Evolutionary conservation across 208 protist genomes (phyloP).

Genomic region (Leishmania turanica): DNA sequence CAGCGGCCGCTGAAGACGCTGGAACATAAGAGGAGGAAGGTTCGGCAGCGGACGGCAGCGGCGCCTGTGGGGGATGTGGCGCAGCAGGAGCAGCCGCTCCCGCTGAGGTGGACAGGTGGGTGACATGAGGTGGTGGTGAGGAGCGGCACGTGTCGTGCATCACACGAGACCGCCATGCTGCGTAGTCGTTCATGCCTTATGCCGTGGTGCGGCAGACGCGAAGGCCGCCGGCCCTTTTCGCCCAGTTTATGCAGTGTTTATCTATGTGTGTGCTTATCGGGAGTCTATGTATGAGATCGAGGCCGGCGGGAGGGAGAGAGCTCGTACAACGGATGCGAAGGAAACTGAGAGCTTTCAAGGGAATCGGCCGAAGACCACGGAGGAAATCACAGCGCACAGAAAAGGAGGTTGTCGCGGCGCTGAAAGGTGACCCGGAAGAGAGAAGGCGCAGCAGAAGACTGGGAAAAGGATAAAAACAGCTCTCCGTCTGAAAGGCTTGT

Average conservation of each 20-base stretch:
- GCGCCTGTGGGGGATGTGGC: not conserved
- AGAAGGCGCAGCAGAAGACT: not conserved
- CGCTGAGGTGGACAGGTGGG: not conserved
- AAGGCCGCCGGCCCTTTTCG: not conserved
- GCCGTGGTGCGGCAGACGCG: not conserved
- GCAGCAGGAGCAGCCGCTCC: not conserved
- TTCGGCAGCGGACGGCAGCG: not conserved
- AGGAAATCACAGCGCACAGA: not conserved
- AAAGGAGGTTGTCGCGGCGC: not conserved
- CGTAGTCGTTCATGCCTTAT: constrained; percentile 25
- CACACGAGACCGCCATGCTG: constrained; percentile 27
- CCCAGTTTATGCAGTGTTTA: not conserved
- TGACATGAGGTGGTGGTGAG: not conserved
- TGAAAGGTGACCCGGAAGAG: not conserved
- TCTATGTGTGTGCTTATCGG: constrained; percentile 1
- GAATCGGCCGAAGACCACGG: not conserved
- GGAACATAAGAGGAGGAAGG: not conserved
- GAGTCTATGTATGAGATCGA: not conserved
- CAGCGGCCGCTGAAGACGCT: not conserved
- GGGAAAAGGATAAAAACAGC: not conserved
- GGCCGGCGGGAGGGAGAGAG: not conserved
- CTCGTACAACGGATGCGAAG: not conserved
- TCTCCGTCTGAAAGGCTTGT: not conserved
- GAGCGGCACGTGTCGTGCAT: constrained; percentile 9
- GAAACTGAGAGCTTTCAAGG: not conserved